Evolutionary conservation across 139 green algal genomes (phyloP).

Genomic region (Chara braunii): DNA sequence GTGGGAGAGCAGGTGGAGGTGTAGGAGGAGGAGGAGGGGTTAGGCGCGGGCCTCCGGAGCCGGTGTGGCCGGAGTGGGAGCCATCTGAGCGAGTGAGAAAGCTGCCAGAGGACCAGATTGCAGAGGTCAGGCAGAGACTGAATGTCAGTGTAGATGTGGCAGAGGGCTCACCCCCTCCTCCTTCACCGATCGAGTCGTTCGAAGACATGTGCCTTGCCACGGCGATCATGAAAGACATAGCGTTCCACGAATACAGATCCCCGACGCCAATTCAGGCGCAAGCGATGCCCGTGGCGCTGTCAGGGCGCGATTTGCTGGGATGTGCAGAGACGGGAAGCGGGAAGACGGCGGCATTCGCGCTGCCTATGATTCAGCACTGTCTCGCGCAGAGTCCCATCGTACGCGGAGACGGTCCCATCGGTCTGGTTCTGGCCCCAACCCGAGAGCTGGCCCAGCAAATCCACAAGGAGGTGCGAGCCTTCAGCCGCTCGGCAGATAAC

Average conservation of each 20-base stretch:
- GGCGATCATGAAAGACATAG: slow-evolving; percentile 71
- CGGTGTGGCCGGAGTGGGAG: slow-evolving; percentile 26
- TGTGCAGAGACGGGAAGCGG: slow-evolving; percentile 52
- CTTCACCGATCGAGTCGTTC: slow-evolving; percentile 31
- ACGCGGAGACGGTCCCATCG: slow-evolving; percentile 71
- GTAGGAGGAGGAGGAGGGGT: not conserved
- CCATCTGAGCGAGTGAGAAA: slow-evolving; percentile 26
- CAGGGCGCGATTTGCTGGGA: slow-evolving; percentile 45
- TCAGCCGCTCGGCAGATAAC: slow-evolving; percentile 37
- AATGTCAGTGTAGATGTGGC: slow-evolving; percentile 26
- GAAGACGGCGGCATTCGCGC: slow-evolving; percentile 55
- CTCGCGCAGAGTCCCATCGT: slow-evolving; percentile 53
- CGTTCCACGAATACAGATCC: slow-evolving; percentile 68
- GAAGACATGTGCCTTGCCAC: slow-evolving; percentile 54
- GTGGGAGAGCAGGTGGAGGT: not conserved
- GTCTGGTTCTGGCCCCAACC: slow-evolving; percentile 93
- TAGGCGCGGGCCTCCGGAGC: slow-evolving; percentile 28
- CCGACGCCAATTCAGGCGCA: slow-evolving; percentile 61
- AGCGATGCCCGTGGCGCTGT: slow-evolving; percentile 49
- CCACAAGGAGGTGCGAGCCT: slow-evolving; percentile 76
- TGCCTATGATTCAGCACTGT: slow-evolving; percentile 81
- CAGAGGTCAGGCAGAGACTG: slow-evolving; percentile 24
- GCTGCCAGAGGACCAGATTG: slow-evolving; percentile 31
- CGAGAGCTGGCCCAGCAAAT: slow-evolving; percentile 99
- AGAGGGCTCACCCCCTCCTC: slow-evolving; percentile 7